Conservation (phyloP, 1,284 basidiomycete species). For the Cronartium ribicola region DNA sequence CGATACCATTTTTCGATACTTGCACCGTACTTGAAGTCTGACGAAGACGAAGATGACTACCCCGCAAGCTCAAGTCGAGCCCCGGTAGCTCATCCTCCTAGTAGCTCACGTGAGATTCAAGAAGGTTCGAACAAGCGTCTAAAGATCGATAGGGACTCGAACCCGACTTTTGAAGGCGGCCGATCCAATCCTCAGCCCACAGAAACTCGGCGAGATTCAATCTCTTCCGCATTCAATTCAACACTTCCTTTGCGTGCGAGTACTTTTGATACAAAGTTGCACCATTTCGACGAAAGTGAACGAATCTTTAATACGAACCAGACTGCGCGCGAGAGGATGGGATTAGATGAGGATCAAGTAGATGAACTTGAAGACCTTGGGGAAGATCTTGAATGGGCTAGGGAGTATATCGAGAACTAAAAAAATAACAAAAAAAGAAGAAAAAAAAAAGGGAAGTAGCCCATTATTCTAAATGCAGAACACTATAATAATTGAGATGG, state of each 20-base stretch:
- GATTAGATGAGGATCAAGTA: neutral
- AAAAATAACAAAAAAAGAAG: neutral
- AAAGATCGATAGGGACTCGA: neutral
- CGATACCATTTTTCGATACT: conserved; percentile 37
- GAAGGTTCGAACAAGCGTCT: neutral
- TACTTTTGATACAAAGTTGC: neutral
- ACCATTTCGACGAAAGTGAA: neutral
- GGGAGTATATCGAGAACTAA: neutral
- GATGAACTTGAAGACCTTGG: conserved; percentile 4
- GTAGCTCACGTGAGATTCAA: neutral
- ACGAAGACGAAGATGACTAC: neutral
- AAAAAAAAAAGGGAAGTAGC: too few species aligned
- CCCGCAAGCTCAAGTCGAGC: neutral
- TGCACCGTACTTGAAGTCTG: conserved; percentile 25
- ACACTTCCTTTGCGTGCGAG: neutral
- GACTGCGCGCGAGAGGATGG: neutral
- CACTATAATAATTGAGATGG: too few species aligned
- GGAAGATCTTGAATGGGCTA: neutral
- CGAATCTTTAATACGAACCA: neutral
- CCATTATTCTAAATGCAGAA: too few species aligned
- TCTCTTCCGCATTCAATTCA: neutral
- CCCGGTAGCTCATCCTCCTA: neutral
- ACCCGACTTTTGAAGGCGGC: neutral
- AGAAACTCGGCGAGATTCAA: neutral
- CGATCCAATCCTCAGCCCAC: neutral